Evolutionary conservation across 495 filamentous ascomycete species (phyloP).

Genomic region (Podospora tetraspora): DNA sequence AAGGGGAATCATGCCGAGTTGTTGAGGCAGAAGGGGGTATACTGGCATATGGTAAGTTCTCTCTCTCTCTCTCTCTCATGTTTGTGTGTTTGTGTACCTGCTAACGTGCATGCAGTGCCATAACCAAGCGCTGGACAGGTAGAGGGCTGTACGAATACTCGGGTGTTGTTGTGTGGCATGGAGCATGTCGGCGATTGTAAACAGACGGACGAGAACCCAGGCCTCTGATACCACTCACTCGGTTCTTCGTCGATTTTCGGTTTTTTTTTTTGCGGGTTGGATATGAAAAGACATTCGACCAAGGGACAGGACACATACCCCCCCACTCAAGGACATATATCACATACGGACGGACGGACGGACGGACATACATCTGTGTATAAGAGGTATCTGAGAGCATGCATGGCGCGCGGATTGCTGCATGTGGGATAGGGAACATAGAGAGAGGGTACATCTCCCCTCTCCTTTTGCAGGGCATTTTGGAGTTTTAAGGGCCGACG

Average conservation of each 20-base stretch:
- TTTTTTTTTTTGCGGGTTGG: too few species aligned
- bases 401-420: neutral
- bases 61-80: neutral
- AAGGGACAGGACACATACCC: neutral
- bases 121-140: slow-evolving; percentile 38
- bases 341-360: neutral
- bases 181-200: neutral
- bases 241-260: too few species aligned
- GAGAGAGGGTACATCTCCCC: neutral
- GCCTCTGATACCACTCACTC: neutral
- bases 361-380: neutral
- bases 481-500: neutral
- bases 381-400: neutral
- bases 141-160: neutral
- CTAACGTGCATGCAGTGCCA: slow-evolving; percentile 30
- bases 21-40: slow-evolving; percentile 43
- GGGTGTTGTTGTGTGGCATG: neutral
- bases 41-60: slow-evolving; percentile 39
- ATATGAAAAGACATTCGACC: too few species aligned
- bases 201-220: neutral
- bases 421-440: neutral
- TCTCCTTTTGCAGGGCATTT: too few species aligned
- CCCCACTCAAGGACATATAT: too few species aligned
- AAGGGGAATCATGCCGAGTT: slow-evolving; percentile 48
- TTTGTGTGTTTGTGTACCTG: neutral